phyloP scores from a whole-genome alignment of 2,329 filamentous ascomycete species.

The Aspergillus eucalypticola region DNA sequence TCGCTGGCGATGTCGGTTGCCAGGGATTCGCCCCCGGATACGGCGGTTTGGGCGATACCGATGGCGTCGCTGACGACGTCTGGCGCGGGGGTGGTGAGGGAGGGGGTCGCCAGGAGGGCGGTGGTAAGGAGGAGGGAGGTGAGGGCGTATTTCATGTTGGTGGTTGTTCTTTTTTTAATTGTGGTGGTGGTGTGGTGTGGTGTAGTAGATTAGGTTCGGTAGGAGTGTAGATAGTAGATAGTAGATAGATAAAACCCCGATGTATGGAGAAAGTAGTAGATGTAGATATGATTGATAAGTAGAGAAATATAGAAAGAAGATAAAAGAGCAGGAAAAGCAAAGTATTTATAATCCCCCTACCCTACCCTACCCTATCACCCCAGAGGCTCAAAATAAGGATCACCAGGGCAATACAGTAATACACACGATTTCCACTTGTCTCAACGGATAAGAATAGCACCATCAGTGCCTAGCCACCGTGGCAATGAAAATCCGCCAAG shows the following conservation, averaged over 20 bases:
- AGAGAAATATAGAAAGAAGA: too few relatives aligned
- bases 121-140: neutral
- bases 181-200: neutral
- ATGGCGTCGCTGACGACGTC: neutral
- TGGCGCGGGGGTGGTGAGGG: neutral
- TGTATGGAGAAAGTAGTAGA: neutral
- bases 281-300: neutral
- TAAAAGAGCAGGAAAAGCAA: neutral
- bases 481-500: neutral
- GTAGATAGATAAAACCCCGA: neutral
- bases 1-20: neutral
- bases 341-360: neutral
- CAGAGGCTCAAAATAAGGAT: neutral
- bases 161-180: neutral
- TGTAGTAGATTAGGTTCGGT: neutral
- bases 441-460: neutral
- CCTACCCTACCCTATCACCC: too few relatives aligned
- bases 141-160: neutral
- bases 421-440: too few relatives aligned
- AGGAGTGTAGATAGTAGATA: neutral
- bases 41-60: constrained; percentile 3
- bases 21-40: neutral
- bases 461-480: neutral
- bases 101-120: neutral
- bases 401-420: neutral